These are phyloP conservation scores for Fraxinus excelsior DNA, from an alignment of 257 asterid species.

Conservation along the genomic window DNA sequence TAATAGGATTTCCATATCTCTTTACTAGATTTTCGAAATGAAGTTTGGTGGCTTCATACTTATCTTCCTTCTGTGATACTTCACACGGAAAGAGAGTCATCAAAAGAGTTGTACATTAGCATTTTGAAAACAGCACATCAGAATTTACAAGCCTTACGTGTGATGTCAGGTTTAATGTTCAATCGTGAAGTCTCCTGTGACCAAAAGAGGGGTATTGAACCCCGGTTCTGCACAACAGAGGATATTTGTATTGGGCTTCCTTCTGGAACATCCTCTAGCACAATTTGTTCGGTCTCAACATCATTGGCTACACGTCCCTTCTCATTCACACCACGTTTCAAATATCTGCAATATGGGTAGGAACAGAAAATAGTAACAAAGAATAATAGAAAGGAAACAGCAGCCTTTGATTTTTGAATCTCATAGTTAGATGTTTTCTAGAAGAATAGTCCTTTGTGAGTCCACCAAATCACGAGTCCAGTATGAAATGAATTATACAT, in stretches of 20 bases:
- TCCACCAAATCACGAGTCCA: constrained; percentile 14
- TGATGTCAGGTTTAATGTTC: constrained; percentile 86
- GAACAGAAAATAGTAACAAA: constrained; percentile 17
- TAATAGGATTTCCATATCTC: constrained; percentile 94
- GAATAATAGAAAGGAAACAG: constrained; percentile 6
- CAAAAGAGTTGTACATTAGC: constrained; percentile 16
- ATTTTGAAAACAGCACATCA: constrained; percentile 15
- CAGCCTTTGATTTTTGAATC: neutral
- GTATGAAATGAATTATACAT: neutral
- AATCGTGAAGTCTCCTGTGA: constrained; percentile 88
- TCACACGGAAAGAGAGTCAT: constrained; percentile 30
- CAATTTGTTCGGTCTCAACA: constrained; percentile 96
- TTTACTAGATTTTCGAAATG: constrained; percentile 84
- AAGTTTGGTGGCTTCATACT: constrained; percentile 83
- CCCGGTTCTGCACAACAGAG: constrained; percentile 89
- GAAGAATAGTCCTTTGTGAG: constrained; percentile 1
- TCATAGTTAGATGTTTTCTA: neutral
- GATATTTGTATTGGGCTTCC: constrained; percentile 63
- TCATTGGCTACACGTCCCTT: constrained; percentile 98
- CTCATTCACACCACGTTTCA: constrained; percentile 91
- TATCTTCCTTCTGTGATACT: constrained; percentile 82
- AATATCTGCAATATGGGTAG: constrained; percentile 50
- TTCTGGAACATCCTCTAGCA: constrained; percentile 61
- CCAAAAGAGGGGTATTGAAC: constrained; percentile 98
- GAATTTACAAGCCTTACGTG: constrained; percentile 49